A percentile compares a stretch with the other conserved stretches of the same genome.
These are phyloP conservation scores for Dissophora ornata DNA, from an alignment of 192 early-diverging fungal species.

Conservation along the genomic window DNA sequence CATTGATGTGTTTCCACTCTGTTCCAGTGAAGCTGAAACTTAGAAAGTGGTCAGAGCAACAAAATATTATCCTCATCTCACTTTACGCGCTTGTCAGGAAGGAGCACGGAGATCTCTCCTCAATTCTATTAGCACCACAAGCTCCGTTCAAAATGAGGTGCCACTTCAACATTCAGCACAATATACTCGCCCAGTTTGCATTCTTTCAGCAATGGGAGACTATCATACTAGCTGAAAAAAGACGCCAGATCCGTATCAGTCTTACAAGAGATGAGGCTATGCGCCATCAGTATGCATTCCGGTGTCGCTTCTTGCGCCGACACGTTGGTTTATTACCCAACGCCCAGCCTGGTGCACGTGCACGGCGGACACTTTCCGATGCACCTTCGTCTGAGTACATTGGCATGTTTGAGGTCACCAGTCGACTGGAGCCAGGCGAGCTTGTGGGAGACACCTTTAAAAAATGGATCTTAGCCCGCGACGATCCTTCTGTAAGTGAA, in stretches of 20 bases:
- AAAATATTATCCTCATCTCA: constrained; percentile 32
- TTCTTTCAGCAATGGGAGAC: constrained; percentile 50
- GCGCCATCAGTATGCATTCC: constrained; percentile 1
- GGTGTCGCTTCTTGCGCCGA: constrained; percentile 18
- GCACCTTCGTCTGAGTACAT: constrained; percentile 19
- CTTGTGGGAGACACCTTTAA: constrained; percentile 7
- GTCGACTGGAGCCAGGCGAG: constrained; percentile 18
- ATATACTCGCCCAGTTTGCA: constrained; percentile 40
- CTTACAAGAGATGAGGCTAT: constrained; percentile 18
- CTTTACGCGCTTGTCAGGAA: constrained; percentile 21
- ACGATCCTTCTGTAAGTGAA: constrained; percentile 12
- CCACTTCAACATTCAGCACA: constrained; percentile 7
- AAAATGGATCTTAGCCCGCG: constrained; percentile 22
- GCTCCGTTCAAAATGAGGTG: constrained; percentile 29
- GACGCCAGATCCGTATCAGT: constrained; percentile 7
- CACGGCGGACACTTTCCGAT: constrained; percentile 4
- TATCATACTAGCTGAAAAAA: constrained; percentile 16
- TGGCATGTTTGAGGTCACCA: constrained; percentile 39
- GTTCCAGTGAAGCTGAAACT: constrained; percentile 11
- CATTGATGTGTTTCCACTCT: neutral
- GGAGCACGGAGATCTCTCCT: neutral
- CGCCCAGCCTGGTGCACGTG: neutral
- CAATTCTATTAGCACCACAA: constrained; percentile 21
- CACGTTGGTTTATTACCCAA: constrained; percentile 19
- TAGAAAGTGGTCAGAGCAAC: constrained; percentile 32